Base-by-base conservation (phyloP, 1,139 yeast species). In the Debaryomyces udenii region DNA sequence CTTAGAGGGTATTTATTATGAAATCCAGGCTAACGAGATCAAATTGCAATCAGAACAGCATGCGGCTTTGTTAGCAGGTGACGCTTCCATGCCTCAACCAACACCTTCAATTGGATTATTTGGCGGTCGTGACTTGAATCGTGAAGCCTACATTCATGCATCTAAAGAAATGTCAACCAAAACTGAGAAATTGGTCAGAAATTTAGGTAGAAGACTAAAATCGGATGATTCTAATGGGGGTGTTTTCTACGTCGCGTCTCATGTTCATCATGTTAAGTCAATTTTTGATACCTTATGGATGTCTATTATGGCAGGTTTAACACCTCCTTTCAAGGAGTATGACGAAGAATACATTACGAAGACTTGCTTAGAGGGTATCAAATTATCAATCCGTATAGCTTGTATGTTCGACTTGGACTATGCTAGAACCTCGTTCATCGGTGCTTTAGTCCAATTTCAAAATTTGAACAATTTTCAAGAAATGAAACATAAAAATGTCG, bases 231-330 rank as follows among this genome's bases (percentile, higher is more conserved):
- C 56, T 2, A 56, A 55, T 31, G 62, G 59, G 9, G 33, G 44
- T 15, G 59, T 65, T 1, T 73, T 68, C 40, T 68, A 70, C 45
- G 72, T 68, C 4, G 79, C 96, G 0, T 83, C 93, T 3, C 93
- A 86, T 58, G 81, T 88, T 14, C 94, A 89, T 50, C 97, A 93
- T 59, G 96, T 91, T 16, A 86, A 80, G 56, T 93, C 97, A 1
- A 88, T 94, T 59, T 93, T 93, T 65, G 97, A 91, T 55, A 89
- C 89, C 10, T 71, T 88, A 37, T 94, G 99, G 99, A 90, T 93
- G 97, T 89, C 97, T 0, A 79, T 93, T 40, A 72, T 94, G 50
- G 99, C 97, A 4, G 97, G 96, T 0, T 74, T 94, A 40, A 89
- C 97, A 0, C 94, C 95, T 3, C 95, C 96, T 3, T 89, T 91